Base-by-base conservation (phyloP, 2,329 filamentous ascomycete species). In the Biscogniauxia mediterranea region DNA sequence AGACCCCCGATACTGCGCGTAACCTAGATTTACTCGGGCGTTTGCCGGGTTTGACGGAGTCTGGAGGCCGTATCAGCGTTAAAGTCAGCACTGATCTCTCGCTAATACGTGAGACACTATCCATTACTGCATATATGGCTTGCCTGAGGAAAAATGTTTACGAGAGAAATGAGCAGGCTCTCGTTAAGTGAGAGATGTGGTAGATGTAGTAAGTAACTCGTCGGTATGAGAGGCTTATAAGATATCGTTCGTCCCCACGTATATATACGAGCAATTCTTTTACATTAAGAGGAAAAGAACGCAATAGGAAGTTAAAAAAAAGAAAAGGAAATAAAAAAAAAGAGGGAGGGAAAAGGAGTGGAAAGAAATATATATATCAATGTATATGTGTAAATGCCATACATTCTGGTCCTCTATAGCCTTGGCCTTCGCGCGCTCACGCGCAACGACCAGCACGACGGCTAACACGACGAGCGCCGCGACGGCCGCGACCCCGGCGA, bases 1-100 rank as follows among this genome's bases (percentile, higher is more conserved):
- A 2, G 70, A 69, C 26, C 81, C 81, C 23, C 75, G 72, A 59
- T 82, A 83, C 25, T 69, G 69, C n/a, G 79, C 75, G 61, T 83
- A 82, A 26, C 75, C 77, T 21, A 83, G 73, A 63, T 81, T 74
- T 54, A 78, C 69, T 17, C 69, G 66, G 13, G 70, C 64, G 2
- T 20, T 59, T 54, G 21, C 60, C 8, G 54, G 66, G 23, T 65
- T 57, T 4, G 65, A 66, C 1, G 62, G 56, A 2, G 61, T 64
- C 66, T 69, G 42, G 8, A 28, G 21, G 23, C 49, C 20, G 25
- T 56, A 17, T 15, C 38, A 42, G 11, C 13, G 3, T 26, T 32
- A 2, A 2, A 20, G 52, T 54, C 25, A 54, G 52, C 25, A 54
- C 15, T 51, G 51, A 19, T 52, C 38, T 46, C 13, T 46, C 7